These are phyloP conservation scores for Eimeria mitis DNA, from an alignment of 169 alveolate genomes.

Conservation along the genomic window DNA sequence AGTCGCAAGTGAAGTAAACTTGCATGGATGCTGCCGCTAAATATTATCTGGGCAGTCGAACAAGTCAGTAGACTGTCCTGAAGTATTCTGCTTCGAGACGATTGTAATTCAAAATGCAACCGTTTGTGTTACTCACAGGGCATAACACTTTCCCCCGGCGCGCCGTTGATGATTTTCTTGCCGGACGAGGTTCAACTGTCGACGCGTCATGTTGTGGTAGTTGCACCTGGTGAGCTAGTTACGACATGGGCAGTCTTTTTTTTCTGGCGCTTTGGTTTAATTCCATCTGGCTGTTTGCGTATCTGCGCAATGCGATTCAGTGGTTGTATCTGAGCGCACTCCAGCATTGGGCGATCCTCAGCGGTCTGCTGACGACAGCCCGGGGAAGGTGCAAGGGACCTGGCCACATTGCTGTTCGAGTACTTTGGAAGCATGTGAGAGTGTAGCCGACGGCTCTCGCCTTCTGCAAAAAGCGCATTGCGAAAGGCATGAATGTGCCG, in stretches of 20 bases:
- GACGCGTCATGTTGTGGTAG: constrained; percentile 41
- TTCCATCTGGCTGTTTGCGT: not conserved
- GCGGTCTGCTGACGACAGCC: not conserved
- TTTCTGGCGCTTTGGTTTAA: not conserved
- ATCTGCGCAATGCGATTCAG: not conserved
- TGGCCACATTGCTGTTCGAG: not conserved
- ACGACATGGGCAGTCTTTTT: not conserved
- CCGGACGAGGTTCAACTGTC: constrained; percentile 55
- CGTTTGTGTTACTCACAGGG: constrained; percentile 5
- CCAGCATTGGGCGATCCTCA: not conserved
- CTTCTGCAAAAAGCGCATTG: not conserved
- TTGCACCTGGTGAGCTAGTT: constrained; percentile 37
- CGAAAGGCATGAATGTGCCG: not conserved
- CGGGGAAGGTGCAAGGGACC: not conserved
- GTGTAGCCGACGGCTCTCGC: not conserved
- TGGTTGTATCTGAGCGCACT: not conserved
- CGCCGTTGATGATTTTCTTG: constrained; percentile 27
- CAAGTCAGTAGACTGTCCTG: not conserved
- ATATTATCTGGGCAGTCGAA: not conserved
- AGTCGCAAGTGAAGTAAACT: not conserved
- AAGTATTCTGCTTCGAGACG: not conserved
- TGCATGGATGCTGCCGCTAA: not conserved
- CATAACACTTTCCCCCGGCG: constrained; percentile 9
- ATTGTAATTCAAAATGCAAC: not conserved
- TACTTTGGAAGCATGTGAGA: not conserved